Evolutionary conservation across 306 rosid genomes (phyloP).

Genomic region (Cucumis melo): DNA sequence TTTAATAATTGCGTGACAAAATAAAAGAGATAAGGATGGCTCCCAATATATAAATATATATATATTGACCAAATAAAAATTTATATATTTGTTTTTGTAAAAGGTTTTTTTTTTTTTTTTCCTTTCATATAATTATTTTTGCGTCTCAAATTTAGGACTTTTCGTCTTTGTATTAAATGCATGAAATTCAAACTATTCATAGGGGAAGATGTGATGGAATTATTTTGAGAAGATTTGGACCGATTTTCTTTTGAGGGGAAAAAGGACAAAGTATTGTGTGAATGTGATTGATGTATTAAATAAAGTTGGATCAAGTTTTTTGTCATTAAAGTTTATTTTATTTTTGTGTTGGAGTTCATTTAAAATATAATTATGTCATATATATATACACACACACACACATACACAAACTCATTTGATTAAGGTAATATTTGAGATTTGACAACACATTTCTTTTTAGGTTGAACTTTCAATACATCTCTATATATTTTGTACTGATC

Average conservation of each 20-base stretch:
- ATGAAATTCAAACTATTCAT: not conserved
- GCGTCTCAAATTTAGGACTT: not conserved
- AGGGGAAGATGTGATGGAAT: not conserved
- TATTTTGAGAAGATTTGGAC: not conserved
- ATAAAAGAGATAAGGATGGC: not conserved
- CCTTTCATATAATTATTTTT: too few relatives aligned
- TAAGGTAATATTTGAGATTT: too few relatives aligned
- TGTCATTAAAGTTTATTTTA: not conserved
- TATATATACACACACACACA: too few relatives aligned
- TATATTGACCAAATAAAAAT: not conserved
- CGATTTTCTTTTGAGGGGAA: not conserved
- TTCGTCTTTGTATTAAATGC: not conserved
- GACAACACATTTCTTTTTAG: too few relatives aligned
- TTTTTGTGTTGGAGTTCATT: not conserved
- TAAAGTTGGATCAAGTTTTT: not conserved
- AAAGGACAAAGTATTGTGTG: not conserved
- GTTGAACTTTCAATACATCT: too few relatives aligned
- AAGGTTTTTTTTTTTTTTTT: too few relatives aligned
- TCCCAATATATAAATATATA: not conserved
- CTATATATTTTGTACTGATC: too few relatives aligned
- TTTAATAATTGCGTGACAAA: not conserved
- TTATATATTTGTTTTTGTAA: too few relatives aligned
- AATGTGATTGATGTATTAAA: slow-evolving; percentile 5
- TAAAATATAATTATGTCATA: too few relatives aligned
- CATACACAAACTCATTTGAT: too few relatives aligned